Base-by-base conservation (phyloP, 1,284 basidiomycete genomes). In the Trametes polyzona region DNA sequence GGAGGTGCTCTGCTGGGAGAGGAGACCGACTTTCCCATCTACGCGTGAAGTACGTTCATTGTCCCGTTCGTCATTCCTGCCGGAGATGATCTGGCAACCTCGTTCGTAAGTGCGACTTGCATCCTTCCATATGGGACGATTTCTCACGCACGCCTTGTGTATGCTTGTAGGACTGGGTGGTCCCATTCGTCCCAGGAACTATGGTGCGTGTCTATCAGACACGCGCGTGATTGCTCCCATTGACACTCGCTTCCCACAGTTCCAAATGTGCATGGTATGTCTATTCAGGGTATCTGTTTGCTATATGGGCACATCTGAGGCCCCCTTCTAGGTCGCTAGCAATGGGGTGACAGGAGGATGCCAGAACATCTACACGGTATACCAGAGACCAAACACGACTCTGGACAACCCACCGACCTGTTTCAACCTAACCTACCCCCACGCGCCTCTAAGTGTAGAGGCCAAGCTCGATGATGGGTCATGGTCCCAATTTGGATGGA, bases 261-360 rank as follows among this genome's bases (percentile, higher is more conserved):
- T 84, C 67, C 83, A 86, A 73, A 82, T 84, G 69, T 87, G 84
- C 74, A 87, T 87, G 84, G 83, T 84, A 46, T 52, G 73, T 47
- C 4, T 1, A 40, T 43, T 26, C n/a, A 9, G 17, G 5, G 30
- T 5, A 14, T 21, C 14, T 14, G 9, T 14, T 12, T 32, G 14
- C 1, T 14, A 0, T 14, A 1, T 24, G 11, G 30, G 14, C 30
- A 5, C 14, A 12, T 3, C 12, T 23, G 26, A n/a, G n/a, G 16
- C 5, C 17, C 3, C 7, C 1, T 26, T n/a, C 39, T 48, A 83
- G 83, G 83, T 83, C 57, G 83, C 83, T 57, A 76, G 70, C 35
- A 77, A 78, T 26, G 83, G 83, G 2, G 77, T 77, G 46, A 78
- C 81, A 3, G 84, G 84, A 16, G 84, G 84, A n/a, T 86, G 84